Base-by-base conservation (phyloP, 495 filamentous ascomycete genomes). In the Parathielavia appendiculata region DNA sequence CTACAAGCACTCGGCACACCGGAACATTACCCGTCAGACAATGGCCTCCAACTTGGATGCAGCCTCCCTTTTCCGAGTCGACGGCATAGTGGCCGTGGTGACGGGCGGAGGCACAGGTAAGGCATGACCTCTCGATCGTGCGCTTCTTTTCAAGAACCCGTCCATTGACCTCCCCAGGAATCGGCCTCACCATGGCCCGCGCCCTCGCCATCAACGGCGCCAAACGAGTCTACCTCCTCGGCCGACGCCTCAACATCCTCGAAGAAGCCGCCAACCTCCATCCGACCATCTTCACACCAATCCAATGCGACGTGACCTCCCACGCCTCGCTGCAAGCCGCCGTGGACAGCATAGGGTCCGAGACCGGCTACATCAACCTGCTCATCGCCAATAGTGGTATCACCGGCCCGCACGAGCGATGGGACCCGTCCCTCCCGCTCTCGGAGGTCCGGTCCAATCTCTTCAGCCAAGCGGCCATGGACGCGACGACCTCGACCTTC, bases 221-320 rank as follows among this genome's bases (percentile, higher is more conserved):
- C 1, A 60, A 65, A 14, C 84, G 82, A 63, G 81, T 91, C 50
- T 91, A 87, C 75, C 82, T 91, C 62, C 65, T 88, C 44, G 86
- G 85, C 26, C 76, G 87, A 5, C 77, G 84, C 22, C 65, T 72
- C 50, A 75, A 81, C 22, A 66, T 76, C 5, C 77, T 87, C 2
- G 63, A 79, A 23, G 67, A 68, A 32, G 75, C 76, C 30, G 72
- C 76, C 45, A 13, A 46, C 50, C n/a, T 32, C 36, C 57, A 66
- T 30, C 68, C 75, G 23, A 58, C 54, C 49, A 59, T 69, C 58
- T 75, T 89, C 47, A 72, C 80, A 45, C 82, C 86, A 11, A 54
- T 88, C 13, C 71, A 76, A 16, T 86, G 83, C 62, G 86, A 90
- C 58, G 81, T 88, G 35, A 83, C 86, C 4, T 83, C 75, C 4